Conservation (phyloP, 1,284 basidiomycete genomes). For the Malassezia yamatoensis region DNA sequence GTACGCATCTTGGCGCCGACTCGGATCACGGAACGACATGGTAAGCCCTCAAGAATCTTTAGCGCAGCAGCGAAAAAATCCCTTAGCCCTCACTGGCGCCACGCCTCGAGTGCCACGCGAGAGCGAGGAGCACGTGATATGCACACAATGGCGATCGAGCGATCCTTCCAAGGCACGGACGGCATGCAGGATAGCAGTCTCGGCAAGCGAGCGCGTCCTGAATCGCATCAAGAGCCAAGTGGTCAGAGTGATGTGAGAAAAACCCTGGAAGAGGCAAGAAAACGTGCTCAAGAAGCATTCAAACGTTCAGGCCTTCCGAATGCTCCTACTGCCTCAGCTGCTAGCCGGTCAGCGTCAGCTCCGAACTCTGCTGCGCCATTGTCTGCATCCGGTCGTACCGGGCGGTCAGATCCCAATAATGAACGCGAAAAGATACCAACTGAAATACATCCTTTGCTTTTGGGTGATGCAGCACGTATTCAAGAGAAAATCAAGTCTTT, state of each 20-base stretch:
- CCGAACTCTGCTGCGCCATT: background rate
- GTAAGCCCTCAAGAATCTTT: background rate
- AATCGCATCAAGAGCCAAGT: background rate
- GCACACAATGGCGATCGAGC: conserved; percentile 13
- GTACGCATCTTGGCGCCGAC: conserved; percentile 43
- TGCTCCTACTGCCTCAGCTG: background rate
- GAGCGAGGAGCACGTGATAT: too few species aligned
- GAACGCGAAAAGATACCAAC: conserved; percentile 15
- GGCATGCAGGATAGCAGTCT: conserved; percentile 5
- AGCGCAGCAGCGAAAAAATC: conserved; percentile 3
- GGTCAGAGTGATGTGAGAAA: conserved; percentile 1
- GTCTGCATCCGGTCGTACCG: background rate
- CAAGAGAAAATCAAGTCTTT: conserved; percentile 14
- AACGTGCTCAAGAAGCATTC: conserved; percentile 14
- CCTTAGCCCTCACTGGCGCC: background rate
- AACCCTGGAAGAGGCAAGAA: conserved; percentile 15
- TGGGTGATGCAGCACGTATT: conserved; percentile 16
- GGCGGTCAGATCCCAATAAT: background rate
- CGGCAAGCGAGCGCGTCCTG: background rate
- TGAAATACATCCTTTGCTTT: conserved; percentile 35
- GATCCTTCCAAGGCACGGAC: background rate
- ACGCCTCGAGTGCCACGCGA: background rate
- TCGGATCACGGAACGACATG: conserved; percentile 38
- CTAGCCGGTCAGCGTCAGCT: background rate
- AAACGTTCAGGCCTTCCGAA: conserved; percentile 7